Evolutionary conservation across 106 monocot species (phyloP), one percentile per base, ranked within the genome.

Genomic region (Acanthochlamys bracteata): DNA sequence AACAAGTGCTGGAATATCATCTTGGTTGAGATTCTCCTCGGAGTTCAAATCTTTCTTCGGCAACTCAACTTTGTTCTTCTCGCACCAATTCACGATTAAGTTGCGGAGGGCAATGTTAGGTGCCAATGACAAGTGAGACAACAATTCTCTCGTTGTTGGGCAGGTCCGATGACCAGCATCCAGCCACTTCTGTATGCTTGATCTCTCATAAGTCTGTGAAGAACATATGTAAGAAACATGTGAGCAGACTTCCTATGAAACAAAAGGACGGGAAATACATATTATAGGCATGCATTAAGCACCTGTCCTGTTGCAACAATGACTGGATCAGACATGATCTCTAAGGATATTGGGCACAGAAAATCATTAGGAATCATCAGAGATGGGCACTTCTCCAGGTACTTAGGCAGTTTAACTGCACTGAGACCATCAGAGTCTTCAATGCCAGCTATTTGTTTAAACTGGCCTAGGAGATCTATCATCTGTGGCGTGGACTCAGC

Each of bases 251-350:
- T n/a, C n/a, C n/a, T n/a, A n/a, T n/a, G n/a, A n/a, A n/a, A n/a
- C n/a, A n/a, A n/a, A n/a, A n/a, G n/a, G n/a, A n/a, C n/a, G n/a
- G n/a, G n/a, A n/a, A n/a, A n/a, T n/a, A n/a, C n/a, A n/a, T n/a
- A n/a, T n/a, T n/a, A n/a, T n/a, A n/a, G n/a, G n/a, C n/a, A n/a
- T n/a, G n/a, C n/a, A n/a, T n/a, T n/a, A n/a, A n/a, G n/a, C 61
- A 87, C 87, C 83, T 88, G 87, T 20, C 87, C 87, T 10, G 77
- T 85, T 16, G 82, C 84, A 42, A 85, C 73, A 24, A 90, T 85
- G 53, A 85, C 89, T 19, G 89, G 89, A 65, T 90, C 89, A 10
- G 41, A 73, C 89, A 90, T 90, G 56, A 90, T 76, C 53, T 80
- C 85, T 7, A 90, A 53, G 11, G 89, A 82, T 42, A 90, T 78